Conservation (phyloP, 2,329 filamentous ascomycete genomes). For the Bipolaris oryzae region DNA sequence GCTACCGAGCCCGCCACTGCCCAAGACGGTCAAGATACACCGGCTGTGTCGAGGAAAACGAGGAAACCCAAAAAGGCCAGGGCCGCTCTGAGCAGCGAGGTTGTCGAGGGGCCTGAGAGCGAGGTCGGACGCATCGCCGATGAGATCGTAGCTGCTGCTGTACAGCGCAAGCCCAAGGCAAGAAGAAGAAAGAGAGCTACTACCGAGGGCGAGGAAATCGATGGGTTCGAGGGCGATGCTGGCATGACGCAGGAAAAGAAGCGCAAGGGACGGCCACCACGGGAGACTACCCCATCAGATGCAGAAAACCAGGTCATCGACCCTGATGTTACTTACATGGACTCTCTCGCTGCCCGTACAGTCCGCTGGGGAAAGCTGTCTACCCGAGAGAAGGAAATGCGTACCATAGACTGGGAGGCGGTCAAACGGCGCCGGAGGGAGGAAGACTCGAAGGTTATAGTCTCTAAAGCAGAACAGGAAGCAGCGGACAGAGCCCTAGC, state of each 20-base stretch:
- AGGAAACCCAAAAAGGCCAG: slow-evolving; percentile 40
- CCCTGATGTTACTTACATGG: slow-evolving; percentile 70
- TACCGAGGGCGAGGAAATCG: slow-evolving; percentile 16
- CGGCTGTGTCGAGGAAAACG: slow-evolving; percentile 31
- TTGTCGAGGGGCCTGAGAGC: slow-evolving; percentile 15
- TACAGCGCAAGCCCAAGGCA: slow-evolving; percentile 25
- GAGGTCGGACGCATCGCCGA: slow-evolving; percentile 19
- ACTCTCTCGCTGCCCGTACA: slow-evolving; percentile 69
- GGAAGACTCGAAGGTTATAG: slow-evolving; percentile 35
- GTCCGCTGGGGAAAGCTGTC: slow-evolving; percentile 74
- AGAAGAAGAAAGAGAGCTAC: slow-evolving; percentile 23
- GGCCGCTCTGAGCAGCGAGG: slow-evolving; percentile 13
- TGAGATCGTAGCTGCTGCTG: slow-evolving; percentile 13
- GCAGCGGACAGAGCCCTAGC: slow-evolving; percentile 32
- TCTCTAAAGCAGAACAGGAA: slow-evolving; percentile 30
- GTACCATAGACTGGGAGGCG: slow-evolving; percentile 66
- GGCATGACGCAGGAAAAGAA: slow-evolving; percentile 21
- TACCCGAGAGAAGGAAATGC: slow-evolving; percentile 73
- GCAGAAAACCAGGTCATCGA: slow-evolving; percentile 61
- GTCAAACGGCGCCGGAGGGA: slow-evolving; percentile 51
- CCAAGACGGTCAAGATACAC: slow-evolving; percentile 19
- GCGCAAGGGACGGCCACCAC: slow-evolving; percentile 34
- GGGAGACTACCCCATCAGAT: slow-evolving; percentile 44
- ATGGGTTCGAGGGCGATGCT: slow-evolving; percentile 15
- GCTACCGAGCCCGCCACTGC: slow-evolving; percentile 10